Base-by-base conservation (phyloP, 2,329 filamentous ascomycete species). In the Cercospora sp. region DNA sequence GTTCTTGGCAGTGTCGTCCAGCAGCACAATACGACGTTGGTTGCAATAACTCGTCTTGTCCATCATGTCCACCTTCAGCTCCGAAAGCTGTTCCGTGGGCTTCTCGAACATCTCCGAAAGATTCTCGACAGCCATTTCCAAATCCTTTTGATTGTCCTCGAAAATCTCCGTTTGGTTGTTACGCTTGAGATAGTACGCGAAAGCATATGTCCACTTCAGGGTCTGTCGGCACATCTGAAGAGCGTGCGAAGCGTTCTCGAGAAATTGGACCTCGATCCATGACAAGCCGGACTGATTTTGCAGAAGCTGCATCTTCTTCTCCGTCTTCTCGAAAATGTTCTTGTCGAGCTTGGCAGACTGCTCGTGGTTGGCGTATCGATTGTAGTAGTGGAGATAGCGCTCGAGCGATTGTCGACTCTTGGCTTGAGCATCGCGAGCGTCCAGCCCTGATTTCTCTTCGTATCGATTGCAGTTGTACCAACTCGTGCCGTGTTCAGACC, bases 71-170 rank as follows among this genome's bases (percentile, higher is more conserved):
- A 97, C 93, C 83, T 97, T 98, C 68, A 97, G 84, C 57, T 90
- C 88, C 3, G 92, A 87, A 18, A 99, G 84, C 75, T 97, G 93
- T 48, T 89, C 83, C n/a, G 94, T 92, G 0, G 94, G 93, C 83
- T 96, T 97, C 85, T 99, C 95, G 73, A 99, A 99, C 93, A 99
- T 97, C 80, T 97, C 94, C n/a, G 93, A 97, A 72, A 99, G 82
- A 66, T 92, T 94, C 82, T 99, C 95, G 0, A 98, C 95, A 0
- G 95, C 94, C 89, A 99, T 91, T 80, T 99, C 95, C 26, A 99
- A 83, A 78, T 99, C 95, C 80, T 97, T 97, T 77, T 99, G 95
- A 79, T 99, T 99, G 79, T 98, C 94, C 79, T 99, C 95, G 69
- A 99, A 99, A 64, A 99, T 98, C 77, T 94, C 92, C 0, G 95